Conservation (phyloP, 805 yeast genomes). For the Kodamaea leandrae region DNA sequence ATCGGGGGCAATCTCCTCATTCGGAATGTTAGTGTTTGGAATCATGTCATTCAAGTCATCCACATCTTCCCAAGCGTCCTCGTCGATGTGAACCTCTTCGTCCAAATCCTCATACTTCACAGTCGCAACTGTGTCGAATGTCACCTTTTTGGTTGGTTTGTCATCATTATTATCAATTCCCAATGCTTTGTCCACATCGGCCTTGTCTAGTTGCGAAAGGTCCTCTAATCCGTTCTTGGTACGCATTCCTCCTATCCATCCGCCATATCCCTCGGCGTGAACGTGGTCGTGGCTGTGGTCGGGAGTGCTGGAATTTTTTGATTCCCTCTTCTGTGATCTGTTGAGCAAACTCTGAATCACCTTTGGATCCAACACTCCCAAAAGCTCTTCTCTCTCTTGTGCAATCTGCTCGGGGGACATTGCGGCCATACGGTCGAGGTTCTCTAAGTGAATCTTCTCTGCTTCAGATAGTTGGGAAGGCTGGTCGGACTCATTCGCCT, state of each 20-base stretch:
- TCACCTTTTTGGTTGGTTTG: slow-evolving; percentile 27
- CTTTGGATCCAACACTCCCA: slow-evolving; percentile 66
- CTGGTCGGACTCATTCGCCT: slow-evolving; percentile 21
- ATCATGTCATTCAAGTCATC: slow-evolving; percentile 52
- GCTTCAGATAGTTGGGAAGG: slow-evolving; percentile 46
- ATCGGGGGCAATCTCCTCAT: slow-evolving; percentile 37
- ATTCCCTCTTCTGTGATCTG: slow-evolving; percentile 52
- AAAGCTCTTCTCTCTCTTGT: slow-evolving; percentile 62
- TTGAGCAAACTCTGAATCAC: slow-evolving; percentile 57
- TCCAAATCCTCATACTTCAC: slow-evolving; percentile 29
- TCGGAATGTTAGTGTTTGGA: slow-evolving; percentile 43
- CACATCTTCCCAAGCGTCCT: slow-evolving; percentile 49
- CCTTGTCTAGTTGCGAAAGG: slow-evolving; percentile 31
- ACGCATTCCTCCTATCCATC: slow-evolving; percentile 43
- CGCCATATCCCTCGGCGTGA: slow-evolving; percentile 42
- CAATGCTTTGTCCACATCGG: slow-evolving; percentile 37
- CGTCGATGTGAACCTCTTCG: slow-evolving; percentile 23
- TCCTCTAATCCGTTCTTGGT: slow-evolving; percentile 32
- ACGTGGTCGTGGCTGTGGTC: slow-evolving; percentile 21
- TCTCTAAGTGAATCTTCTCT: slow-evolving; percentile 75
- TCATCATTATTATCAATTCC: slow-evolving; percentile 21
- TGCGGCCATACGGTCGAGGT: slow-evolving; percentile 53
- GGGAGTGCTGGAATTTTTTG: slow-evolving; percentile 13
- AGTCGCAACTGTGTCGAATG: slow-evolving; percentile 31
- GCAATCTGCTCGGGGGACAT: slow-evolving; percentile 68